These are phyloP conservation scores for Coprinopsis sp. DNA, from an alignment of 768 basidiomycete genomes.

Conservation along the genomic window DNA sequence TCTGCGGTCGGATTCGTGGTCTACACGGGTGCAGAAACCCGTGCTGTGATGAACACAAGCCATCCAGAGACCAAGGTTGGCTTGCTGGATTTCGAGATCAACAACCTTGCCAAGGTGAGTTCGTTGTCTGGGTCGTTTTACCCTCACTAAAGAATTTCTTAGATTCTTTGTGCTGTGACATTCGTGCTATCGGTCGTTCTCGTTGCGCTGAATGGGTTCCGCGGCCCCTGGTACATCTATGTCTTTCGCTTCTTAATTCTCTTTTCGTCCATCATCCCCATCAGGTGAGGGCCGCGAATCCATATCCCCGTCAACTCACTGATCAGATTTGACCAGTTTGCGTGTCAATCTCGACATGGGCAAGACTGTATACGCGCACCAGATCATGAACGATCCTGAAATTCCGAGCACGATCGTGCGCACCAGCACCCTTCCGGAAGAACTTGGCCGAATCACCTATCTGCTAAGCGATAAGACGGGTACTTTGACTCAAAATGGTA, in stretches of 20 bases:
- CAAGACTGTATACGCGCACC: conserved; percentile 94
- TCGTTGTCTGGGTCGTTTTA: background rate
- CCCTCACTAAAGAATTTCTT: conserved; percentile 4
- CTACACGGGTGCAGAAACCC: conserved; percentile 91
- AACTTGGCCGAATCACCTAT: conserved; percentile 93
- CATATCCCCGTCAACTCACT: background rate
- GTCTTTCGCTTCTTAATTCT: conserved; percentile 95
- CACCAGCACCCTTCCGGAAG: conserved; percentile 96
- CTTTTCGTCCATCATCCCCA: conserved; percentile 98
- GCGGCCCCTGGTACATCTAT: conserved; percentile 94
- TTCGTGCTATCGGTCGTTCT: conserved; percentile 88
- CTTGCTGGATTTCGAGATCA: conserved; percentile 89
- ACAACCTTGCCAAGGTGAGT: conserved; percentile 91
- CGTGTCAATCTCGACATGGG: conserved; percentile 99
- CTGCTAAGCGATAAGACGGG: conserved; percentile 97
- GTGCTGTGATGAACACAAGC: conserved; percentile 98
- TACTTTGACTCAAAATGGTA: conserved; percentile 95
- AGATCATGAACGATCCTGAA: conserved; percentile 89
- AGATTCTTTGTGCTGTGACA: conserved; percentile 94
- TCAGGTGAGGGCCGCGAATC: conserved; percentile 62
- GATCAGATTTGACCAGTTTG: conserved; percentile 50
- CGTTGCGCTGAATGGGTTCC: conserved; percentile 93
- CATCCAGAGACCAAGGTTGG: conserved; percentile 96
- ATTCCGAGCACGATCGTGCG: conserved; percentile 95
- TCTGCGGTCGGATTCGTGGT: conserved; percentile 89